Conservation (phyloP, 2,329 filamentous ascomycete genomes). For the Amphichorda felina region DNA sequence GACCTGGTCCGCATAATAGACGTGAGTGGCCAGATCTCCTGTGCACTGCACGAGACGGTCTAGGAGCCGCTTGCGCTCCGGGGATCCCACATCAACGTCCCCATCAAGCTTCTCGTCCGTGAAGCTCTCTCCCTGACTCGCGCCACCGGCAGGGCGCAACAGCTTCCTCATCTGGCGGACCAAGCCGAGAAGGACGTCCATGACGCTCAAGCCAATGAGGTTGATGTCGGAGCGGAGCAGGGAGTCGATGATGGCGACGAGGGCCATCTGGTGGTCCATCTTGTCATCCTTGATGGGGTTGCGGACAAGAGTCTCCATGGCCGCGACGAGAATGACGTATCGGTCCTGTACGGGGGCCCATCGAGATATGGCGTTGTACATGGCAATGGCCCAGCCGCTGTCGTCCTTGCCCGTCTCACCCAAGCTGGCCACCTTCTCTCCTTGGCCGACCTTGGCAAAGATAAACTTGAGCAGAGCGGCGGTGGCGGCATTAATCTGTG, state of each 20-base stretch:
- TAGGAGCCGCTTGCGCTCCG: conserved; percentile 53
- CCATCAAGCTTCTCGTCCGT: conserved; percentile 21
- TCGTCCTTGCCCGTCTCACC: conserved; percentile 29
- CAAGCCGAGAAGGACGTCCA: conserved; percentile 81
- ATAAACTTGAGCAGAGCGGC: conserved; percentile 65
- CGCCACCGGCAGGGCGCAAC: conserved; percentile 47
- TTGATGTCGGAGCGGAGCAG: conserved; percentile 82
- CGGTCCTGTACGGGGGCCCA: conserved; percentile 94
- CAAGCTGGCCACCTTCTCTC: conserved; percentile 39
- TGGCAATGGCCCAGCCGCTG: conserved; percentile 66
- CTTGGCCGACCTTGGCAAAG: conserved; percentile 40
- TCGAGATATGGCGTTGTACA: conserved; percentile 68
- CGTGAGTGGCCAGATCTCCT: conserved; percentile 82
- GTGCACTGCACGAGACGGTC: conserved; percentile 68
- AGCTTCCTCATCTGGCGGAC: conserved; percentile 73
- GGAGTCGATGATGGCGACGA: conserved; percentile 70
- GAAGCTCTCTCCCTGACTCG: conserved; percentile 13
- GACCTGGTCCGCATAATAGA: conserved; percentile 95
- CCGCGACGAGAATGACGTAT: conserved; percentile 76
- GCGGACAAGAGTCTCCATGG: conserved; percentile 63
- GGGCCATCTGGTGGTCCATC: conserved; percentile 59
- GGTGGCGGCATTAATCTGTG: conserved; percentile 71
- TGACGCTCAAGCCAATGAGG: conserved; percentile 88
- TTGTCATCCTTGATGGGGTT: conserved; percentile 59
- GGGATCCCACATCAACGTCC: conserved; percentile 16